Conservation (phyloP, 768 basidiomycete genomes). For the Rhodotorula kratochvilovae region DNA sequence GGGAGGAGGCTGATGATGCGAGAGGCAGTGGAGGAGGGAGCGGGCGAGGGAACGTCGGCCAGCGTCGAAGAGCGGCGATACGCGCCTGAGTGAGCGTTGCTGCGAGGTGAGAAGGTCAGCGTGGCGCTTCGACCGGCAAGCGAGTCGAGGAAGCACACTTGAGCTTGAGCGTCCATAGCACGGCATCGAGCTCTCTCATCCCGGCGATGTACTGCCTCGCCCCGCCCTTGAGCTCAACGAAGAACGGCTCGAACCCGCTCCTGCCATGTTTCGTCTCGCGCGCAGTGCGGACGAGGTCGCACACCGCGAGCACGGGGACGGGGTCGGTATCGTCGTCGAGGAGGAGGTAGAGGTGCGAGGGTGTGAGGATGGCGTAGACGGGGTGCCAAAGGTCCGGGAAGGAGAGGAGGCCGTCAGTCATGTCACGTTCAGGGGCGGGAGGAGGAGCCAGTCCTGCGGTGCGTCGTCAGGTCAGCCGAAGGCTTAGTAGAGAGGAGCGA, state of each 20-base stretch:
- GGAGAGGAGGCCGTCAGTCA: neutral
- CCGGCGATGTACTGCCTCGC: neutral
- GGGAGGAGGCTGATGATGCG: too few species aligned
- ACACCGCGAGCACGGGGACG: neutral
- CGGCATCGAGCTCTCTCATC: neutral
- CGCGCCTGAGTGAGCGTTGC: neutral
- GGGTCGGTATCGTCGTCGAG: neutral
- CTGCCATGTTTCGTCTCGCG: neutral
- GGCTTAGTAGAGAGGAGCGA: neutral
- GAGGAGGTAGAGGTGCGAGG: neutral
- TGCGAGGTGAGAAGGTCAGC: neutral
- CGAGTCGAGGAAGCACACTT: neutral
- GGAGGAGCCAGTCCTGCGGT: constrained; percentile 8
- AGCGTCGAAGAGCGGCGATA: neutral
- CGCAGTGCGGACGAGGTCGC: neutral
- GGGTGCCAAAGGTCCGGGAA: neutral
- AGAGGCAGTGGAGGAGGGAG: neutral
- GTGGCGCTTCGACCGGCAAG: neutral
- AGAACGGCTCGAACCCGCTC: neutral
- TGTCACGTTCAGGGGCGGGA: neutral
- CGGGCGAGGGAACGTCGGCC: neutral
- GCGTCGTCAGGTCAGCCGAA: too few species aligned
- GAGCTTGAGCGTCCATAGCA: neutral
- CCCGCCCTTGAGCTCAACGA: neutral
- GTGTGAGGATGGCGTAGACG: neutral